Base-by-base conservation (phyloP, 108 stramenopile species). In the Stephanodiscus minutulus region DNA sequence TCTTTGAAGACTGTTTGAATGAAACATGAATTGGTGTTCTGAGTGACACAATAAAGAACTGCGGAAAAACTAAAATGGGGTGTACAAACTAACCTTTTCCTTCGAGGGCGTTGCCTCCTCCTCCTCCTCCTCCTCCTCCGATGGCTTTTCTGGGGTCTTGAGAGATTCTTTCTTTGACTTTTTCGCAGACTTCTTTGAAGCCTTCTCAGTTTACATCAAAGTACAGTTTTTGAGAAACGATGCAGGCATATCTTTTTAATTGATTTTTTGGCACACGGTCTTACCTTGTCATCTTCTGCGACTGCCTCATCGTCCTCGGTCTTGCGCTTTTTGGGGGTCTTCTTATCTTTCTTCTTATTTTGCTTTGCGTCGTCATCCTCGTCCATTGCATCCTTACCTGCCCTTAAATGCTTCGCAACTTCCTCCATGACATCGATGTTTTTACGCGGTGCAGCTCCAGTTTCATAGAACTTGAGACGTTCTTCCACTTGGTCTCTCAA, bases 401-500 rank as follows among this genome's bases (percentile, higher is more conserved):
- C 90, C 74, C 83, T 87, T 43, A 98, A 79, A 77, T 94, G 82
- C 9, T 80, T 73, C 56, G 93, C 91, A 36, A 98, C 96, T 76
- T 92, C 91, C 59, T 89, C 82, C 99, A 99, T 99, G 17, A 98
- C 99, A 84, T 99, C 97, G 25, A 98, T 68, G 81, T 99, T 99
- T 67, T 96, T 94, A 36, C 96, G 77, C n/a, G 98, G 99, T 20
- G 98, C 95, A 44, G 89, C 93, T 27, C 99, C 99, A 24, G 97
- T 95, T 69, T 99, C 98, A 68, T 98, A 99, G 71, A 99, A 99
- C 68, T 91, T 94, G 54, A 99, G 93, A 28, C 99, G 89, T 62
- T 99, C 98, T 81, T 99, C 99, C 5, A 99, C 99, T 84, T 99
- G 98, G 56, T 97, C 98, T 57, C 97, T 82, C 12, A 99, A 86